A percentile compares a stretch with the other conserved stretches of the same genome.
These are phyloP conservation scores for Blechomonas ayalai DNA, from an alignment of 208 protist species.

Conservation along the genomic window DNA sequence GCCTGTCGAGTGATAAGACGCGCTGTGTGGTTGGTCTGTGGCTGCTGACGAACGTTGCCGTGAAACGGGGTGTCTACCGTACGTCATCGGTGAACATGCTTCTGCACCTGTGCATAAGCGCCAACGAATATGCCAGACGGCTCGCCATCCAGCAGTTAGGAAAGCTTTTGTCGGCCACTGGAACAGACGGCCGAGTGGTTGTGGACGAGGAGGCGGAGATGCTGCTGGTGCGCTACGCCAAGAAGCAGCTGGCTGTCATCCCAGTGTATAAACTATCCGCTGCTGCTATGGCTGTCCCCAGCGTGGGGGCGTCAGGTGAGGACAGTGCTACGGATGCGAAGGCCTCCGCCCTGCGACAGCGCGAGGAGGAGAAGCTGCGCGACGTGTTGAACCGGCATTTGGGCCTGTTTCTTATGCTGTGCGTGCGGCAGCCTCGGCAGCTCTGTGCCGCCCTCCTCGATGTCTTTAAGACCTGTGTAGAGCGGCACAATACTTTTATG, in stretches of 20 bases:
- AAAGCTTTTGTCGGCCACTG: slow-evolving; percentile 16
- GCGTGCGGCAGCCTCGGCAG: slow-evolving; percentile 50
- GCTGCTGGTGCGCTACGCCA: slow-evolving; percentile 56
- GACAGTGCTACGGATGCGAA: slow-evolving; percentile 6
- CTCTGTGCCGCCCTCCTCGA: slow-evolving; percentile 60
- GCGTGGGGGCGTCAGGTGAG: slow-evolving; percentile 3
- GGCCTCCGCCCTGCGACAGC: slow-evolving; percentile 1
- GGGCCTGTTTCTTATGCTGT: slow-evolving; percentile 72
- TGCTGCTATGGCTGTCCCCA: slow-evolving; percentile 2
- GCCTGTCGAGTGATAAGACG: slow-evolving; percentile 38
- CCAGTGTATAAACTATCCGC: slow-evolving; percentile 21
- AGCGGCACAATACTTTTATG: slow-evolving; percentile 40
- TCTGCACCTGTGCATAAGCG: slow-evolving; percentile 36
- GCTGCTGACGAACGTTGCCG: slow-evolving; percentile 42
- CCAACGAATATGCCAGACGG: slow-evolving; percentile 43
- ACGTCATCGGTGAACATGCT: slow-evolving; percentile 57
- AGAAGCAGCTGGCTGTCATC: slow-evolving; percentile 50
- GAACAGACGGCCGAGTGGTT: slow-evolving; percentile 10
- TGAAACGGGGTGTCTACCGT: slow-evolving; percentile 39
- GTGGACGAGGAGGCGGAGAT: slow-evolving; percentile 36
- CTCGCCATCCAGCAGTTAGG: slow-evolving; percentile 51
- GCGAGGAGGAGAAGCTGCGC: slow-evolving; percentile 16
- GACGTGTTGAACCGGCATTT: slow-evolving; percentile 43
- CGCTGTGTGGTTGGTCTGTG: slow-evolving; percentile 53
- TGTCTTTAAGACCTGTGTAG: slow-evolving; percentile 57